Conservation (phyloP, 192 early-diverging fungal genomes). For the Spizellomyces punctatus region DNA sequence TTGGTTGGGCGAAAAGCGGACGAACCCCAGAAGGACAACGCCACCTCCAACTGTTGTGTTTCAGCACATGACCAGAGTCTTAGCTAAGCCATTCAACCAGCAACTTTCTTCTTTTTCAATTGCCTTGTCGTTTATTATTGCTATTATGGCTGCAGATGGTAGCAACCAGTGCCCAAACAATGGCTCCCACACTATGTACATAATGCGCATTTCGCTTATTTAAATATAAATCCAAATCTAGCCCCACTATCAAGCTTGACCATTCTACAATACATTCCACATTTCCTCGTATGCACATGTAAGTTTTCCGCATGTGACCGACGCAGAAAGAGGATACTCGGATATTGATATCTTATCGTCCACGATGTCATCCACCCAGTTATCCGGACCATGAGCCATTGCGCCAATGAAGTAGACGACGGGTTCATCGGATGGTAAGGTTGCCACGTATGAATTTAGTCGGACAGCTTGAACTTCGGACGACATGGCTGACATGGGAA, state of each 20-base stretch:
- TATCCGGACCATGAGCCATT: constrained; percentile 93
- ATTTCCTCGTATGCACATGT: constrained; percentile 85
- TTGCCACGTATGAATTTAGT: constrained; percentile 77
- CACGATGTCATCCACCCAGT: constrained; percentile 93
- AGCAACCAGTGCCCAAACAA: too few species aligned
- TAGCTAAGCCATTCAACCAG: too few species aligned
- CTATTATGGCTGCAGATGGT: too few species aligned
- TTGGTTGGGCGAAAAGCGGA: too few species aligned
- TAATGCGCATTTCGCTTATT: background rate
- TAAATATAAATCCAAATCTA: background rate
- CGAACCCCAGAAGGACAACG: too few species aligned
- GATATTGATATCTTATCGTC: constrained; percentile 98
- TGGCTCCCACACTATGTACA: too few species aligned
- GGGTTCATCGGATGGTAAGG: constrained; percentile 76
- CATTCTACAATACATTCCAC: constrained; percentile 79
- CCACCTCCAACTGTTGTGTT: too few species aligned
- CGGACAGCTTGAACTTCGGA: constrained; percentile 84
- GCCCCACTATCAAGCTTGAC: background rate
- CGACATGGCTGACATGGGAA: constrained; percentile 66
- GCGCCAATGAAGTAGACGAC: constrained; percentile 94
- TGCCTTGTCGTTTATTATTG: too few species aligned
- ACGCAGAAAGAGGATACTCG: constrained; percentile 94
- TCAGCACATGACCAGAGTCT: too few species aligned
- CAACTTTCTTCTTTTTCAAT: too few species aligned
- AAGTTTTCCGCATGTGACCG: constrained; percentile 96